Evolutionary conservation across 805 yeast species (phyloP).

Genomic region (Yarrowia sp.): DNA sequence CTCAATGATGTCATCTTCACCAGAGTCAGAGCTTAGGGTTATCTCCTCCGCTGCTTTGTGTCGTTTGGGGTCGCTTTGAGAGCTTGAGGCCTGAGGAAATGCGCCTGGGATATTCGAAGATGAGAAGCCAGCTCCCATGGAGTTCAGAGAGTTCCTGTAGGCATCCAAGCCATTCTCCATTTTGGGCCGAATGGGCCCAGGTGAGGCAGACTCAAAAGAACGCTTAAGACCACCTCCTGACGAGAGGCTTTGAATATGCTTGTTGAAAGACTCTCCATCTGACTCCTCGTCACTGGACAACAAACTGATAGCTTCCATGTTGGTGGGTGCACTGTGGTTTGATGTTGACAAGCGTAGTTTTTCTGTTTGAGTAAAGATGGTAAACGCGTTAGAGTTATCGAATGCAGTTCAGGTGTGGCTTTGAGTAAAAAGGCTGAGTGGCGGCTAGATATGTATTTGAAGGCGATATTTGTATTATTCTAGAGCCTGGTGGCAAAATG

Average conservation of each 20-base stretch:
- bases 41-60: not conserved
- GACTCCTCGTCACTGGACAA: slow-evolving; percentile 17
- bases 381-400: not conserved
- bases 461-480: not conserved
- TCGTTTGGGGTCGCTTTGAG: not conserved
- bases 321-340: not conserved
- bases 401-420: not conserved
- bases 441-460: not conserved
- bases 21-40: not conserved
- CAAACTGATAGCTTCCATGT: slow-evolving; percentile 14
- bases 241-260: not conserved
- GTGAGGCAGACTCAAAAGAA: not conserved
- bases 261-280: slow-evolving; percentile 7
- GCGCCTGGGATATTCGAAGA: not conserved
- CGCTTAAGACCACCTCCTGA: not conserved
- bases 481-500: not conserved
- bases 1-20: not conserved
- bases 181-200: not conserved
- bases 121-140: not conserved
- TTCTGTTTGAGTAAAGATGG: not conserved
- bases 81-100: not conserved
- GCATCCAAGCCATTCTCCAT: not conserved
- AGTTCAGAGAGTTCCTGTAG: not conserved
- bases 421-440: not conserved
- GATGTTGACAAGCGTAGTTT: not conserved